Evolutionary conservation across 805 yeast genomes (phyloP), one percentile per base, ranked within the genome.

Genomic region (Zygotorulaspora chibaensis): DNA sequence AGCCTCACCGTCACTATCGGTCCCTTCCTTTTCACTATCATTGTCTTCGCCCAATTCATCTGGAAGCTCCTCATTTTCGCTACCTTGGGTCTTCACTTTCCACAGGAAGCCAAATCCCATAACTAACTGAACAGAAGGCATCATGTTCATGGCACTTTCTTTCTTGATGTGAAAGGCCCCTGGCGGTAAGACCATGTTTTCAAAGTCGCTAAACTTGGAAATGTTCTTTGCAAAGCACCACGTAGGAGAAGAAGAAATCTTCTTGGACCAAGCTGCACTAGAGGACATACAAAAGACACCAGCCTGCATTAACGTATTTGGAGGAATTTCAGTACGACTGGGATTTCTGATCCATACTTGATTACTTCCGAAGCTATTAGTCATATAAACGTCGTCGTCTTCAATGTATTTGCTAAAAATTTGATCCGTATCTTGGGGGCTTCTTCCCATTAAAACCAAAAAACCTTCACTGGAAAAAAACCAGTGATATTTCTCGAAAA

Each of bases 401-500:
- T 78, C 80, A 63, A 89, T 81, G 59, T 87, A 85, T 43, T 88
- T 77, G 56, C 83, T 82, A 58, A 84, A 85, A 23, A 93, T 77
- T 69, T 87, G 76, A 56, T 90, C 96, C 3, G 80, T 74, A 62
- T 91, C 98, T 3, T 78, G 63, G 17, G 74, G 77, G 61, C 93
- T 96, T 52, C 88, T 80, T 1, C 97, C 98, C 38, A 90, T 88
- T 44, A 93, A 65, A 47, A 95, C 85, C 40, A 93, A 68, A 59
- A 85, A 89, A 0, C 93, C 90, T 60, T 91, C 98, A 53, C 83
- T 81, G 0, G 96, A 79, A n/a, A 90, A 72, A 59, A 93, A 93
- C 99, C 99, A 93, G 58, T 75, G 80, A 64, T 83, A 91, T 65
- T 91, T 93, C 62, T 93, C 99, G 69, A 93, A 93, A 87, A 96